Conservation (phyloP, 768 basidiomycete species). For the Crepidotus variabilis region DNA sequence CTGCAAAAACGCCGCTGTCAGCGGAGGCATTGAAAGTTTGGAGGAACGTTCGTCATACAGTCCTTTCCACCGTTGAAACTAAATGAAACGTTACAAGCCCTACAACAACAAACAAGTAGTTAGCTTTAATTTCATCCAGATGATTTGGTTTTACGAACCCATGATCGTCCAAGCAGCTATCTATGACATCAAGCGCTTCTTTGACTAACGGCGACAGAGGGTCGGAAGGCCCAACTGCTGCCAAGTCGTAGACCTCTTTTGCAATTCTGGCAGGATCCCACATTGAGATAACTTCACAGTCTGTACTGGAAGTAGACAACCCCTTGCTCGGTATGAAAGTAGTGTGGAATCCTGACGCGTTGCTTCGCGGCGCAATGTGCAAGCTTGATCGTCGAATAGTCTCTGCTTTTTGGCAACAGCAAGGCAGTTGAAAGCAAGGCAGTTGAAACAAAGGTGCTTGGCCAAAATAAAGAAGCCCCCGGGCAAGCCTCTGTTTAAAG, state of each 20-base stretch:
- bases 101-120: constrained; percentile 24
- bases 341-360: no score
- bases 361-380: no score
- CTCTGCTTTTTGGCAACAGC: no score
- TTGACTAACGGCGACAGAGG: constrained; percentile 59
- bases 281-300: background rate
- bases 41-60: constrained; percentile 51
- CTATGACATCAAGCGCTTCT: constrained; percentile 81
- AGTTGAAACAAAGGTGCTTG: no score
- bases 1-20: constrained; percentile 32
- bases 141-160: constrained; percentile 56
- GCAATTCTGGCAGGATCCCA: background rate
- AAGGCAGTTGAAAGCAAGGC: no score
- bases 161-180: constrained; percentile 68
- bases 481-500: no score
- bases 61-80: constrained; percentile 99
- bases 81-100: constrained; percentile 70
- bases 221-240: constrained; percentile 23
- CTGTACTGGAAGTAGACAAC: background rate
- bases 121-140: constrained; percentile 11
- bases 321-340: no score
- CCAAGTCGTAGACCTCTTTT: background rate
- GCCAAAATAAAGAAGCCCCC: no score
- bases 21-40: constrained; percentile 1
- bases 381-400: no score